phyloP scores from a whole-genome alignment of 345 rosid species.

The Syzygium grande region DNA sequence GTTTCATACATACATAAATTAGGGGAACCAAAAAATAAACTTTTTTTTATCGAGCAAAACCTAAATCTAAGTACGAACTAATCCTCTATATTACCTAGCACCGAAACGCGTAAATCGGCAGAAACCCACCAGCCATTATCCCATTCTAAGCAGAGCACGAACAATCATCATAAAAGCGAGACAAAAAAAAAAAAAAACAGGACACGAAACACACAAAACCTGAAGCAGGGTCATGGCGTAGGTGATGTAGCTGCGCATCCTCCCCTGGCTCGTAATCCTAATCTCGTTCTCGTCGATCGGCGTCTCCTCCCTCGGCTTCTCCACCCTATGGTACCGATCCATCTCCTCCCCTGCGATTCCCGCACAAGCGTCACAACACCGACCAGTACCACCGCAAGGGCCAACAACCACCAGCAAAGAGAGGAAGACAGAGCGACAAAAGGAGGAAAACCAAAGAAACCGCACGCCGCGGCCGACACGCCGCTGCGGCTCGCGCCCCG shows the following conservation, averaged over 20 bases:
- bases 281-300: slow-evolving; percentile 20
- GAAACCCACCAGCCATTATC: background rate
- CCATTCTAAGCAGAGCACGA: background rate
- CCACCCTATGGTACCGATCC: slow-evolving; percentile 22
- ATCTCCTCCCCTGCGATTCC: slow-evolving; percentile 5
- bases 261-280: slow-evolving; percentile 18
- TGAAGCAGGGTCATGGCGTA: slow-evolving; percentile 18
- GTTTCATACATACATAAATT: background rate
- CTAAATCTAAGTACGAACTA: background rate
- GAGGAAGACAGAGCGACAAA: background rate
- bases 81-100: background rate
- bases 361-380: background rate
- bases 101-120: background rate
- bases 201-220: background rate
- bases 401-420: background rate
- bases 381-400: background rate
- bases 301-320: slow-evolving; percentile 17
- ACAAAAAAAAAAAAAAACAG: background rate
- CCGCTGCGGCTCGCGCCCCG: background rate
- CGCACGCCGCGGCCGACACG: background rate
- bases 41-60: background rate
- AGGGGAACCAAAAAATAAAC: background rate
- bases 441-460: background rate
- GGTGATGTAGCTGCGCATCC: slow-evolving; percentile 21
- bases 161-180: background rate